A percentile compares a stretch with the other conserved stretches of the same genome.
These are phyloP conservation scores for Digitaria exilis DNA, from an alignment of 202 grass and related monocot genomes.

Conservation along the genomic window DNA sequence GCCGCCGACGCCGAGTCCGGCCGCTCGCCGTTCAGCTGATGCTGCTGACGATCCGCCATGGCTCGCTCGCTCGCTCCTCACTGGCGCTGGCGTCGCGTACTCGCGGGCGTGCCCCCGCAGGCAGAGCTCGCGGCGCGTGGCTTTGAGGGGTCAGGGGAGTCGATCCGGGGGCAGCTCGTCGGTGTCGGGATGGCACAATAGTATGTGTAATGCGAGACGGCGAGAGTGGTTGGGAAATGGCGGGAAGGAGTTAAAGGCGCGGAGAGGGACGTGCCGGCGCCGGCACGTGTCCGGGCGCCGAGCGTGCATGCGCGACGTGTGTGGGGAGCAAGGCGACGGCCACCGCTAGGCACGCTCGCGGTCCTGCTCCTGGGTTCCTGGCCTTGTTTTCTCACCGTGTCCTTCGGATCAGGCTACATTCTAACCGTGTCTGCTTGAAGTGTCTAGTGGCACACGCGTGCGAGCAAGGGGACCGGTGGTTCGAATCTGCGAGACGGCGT, in stretches of 20 bases:
- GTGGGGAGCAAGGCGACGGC: constrained; percentile 3
- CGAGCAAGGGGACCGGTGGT: not conserved
- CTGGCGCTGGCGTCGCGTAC: not conserved
- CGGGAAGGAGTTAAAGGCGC: constrained; percentile 42
- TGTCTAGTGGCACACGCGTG: not conserved
- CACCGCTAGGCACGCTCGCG: not conserved
- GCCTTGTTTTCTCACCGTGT: not conserved
- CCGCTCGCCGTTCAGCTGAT: not conserved
- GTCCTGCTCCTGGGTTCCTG: not conserved
- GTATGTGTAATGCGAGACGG: not conserved
- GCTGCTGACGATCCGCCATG: constrained; percentile 48
- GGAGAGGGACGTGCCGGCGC: constrained; percentile 18
- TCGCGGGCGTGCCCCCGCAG: not conserved
- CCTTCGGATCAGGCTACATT: not conserved
- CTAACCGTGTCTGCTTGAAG: not conserved
- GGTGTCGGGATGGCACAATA: not conserved
- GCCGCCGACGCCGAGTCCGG: not conserved
- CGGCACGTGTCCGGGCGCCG: constrained; percentile 54
- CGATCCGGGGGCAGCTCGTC: not conserved
- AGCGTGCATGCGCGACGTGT: constrained; percentile 50
- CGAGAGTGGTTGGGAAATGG: not conserved
- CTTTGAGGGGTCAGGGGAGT: not conserved
- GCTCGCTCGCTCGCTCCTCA: not conserved
- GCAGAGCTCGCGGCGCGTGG: not conserved
- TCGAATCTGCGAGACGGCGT: not conserved